phyloP scores from a whole-genome alignment of 2,329 filamentous ascomycete genomes.

The Albophoma yamanashiensis region DNA sequence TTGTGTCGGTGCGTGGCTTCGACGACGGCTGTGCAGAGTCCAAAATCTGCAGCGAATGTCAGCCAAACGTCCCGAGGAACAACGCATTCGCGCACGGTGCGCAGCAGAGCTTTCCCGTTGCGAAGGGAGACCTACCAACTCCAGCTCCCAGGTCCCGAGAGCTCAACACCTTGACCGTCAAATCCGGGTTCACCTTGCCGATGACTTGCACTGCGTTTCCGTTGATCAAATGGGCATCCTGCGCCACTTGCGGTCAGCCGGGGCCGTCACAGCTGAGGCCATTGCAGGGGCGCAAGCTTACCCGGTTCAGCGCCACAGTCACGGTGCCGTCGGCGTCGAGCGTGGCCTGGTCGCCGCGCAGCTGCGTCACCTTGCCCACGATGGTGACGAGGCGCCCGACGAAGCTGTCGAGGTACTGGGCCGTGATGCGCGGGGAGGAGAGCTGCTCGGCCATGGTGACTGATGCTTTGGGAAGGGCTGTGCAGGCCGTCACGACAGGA shows the following conservation, averaged over 20 bases:
- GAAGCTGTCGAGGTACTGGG: slow-evolving; percentile 68
- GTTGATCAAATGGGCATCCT: slow-evolving; percentile 62
- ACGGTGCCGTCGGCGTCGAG: slow-evolving; percentile 74
- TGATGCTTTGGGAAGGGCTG: neutral
- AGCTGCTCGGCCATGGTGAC: slow-evolving; percentile 54
- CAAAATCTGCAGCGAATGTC: slow-evolving; percentile 49
- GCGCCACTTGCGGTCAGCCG: neutral
- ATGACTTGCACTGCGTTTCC: slow-evolving; percentile 67
- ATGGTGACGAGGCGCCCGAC: slow-evolving; percentile 68
- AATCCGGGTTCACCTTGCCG: slow-evolving; percentile 67
- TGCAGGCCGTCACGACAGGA: neutral
- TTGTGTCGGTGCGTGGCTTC: slow-evolving; percentile 76
- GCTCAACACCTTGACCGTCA: slow-evolving; percentile 59
- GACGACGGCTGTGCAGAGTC: slow-evolving; percentile 66
- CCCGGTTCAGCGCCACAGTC: slow-evolving; percentile 62
- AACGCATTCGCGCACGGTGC: neutral
- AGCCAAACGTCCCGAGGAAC: neutral
- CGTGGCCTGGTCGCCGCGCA: slow-evolving; percentile 70
- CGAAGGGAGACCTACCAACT: slow-evolving; percentile 47
- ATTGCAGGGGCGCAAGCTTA: slow-evolving; percentile 24
- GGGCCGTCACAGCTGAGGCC: neutral
- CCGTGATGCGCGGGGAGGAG: slow-evolving; percentile 71
- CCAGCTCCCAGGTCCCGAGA: slow-evolving; percentile 57
- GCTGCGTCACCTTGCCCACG: slow-evolving; percentile 72
- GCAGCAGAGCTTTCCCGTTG: neutral